Evolutionary conservation across 495 filamentous ascomycete species (phyloP), one percentile per base, ranked within the genome.

Genomic region (Xylaria castorea): DNA sequence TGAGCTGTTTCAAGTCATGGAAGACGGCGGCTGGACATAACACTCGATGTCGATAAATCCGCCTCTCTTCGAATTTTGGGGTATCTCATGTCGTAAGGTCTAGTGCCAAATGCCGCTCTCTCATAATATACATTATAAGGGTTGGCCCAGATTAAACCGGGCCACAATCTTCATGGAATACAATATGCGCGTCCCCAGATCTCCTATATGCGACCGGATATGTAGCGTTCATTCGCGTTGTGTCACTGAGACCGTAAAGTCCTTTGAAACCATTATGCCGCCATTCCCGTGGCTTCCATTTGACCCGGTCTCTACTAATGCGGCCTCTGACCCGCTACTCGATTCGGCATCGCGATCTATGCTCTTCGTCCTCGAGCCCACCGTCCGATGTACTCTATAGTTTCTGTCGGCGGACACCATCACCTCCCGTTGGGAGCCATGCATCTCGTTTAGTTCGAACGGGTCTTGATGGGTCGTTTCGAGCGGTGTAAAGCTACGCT

Each of bases 221-320:
- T 5, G 50, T 14, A 46, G 14, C 27, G 27, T 34, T 71, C 48
- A 71, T 65, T 72, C 48, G 38, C 62, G 63, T 40, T 67, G 51
- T 42, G 70, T 46, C n/a, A 66, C 63, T 27, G 70, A 72, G 53
- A 72, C 70, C 30, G 63, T 66, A 25, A 66, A 67, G 34, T 72
- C 32, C 40, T 46, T 72, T 40, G 62, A 68, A 30, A 72, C 70
- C 48, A 67, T 61, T 51, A 72, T 72, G 3, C 63, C 70, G 12
- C 55, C 63, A 11, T 5, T 60, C 36, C 32, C 48, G 7, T 48
- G 38, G 11, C 27, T 44, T 11, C 14, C 61, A n/a, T 67, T 32
- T 5, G 30, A 11, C 42, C n/a, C 1, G 5, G 42, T 22, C 27
- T 72, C 55, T 38, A 66, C 70, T 7, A 67, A 66, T 64, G 18